phyloP scores from a whole-genome alignment of 1,139 yeast genomes.

The Geotrichum bryndzae region DNA sequence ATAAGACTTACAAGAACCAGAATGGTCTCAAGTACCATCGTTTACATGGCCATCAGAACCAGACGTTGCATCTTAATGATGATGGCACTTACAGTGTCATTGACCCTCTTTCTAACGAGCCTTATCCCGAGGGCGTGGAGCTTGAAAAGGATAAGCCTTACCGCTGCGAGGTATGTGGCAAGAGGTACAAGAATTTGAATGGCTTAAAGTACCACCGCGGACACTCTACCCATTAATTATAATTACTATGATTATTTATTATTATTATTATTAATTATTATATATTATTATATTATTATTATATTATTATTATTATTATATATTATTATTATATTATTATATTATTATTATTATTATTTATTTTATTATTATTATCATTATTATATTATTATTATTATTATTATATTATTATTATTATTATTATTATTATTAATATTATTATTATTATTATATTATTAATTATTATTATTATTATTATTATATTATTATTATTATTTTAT shows the following conservation, averaged over 20 bases:
- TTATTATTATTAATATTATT: background rate
- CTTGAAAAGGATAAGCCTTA: conserved; percentile 97
- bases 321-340: conserved; percentile 27
- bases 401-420: background rate
- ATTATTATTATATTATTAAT: no score
- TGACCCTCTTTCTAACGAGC: conserved; percentile 87
- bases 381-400: conserved; percentile 57
- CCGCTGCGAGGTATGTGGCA: conserved; percentile 97
- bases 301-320: conserved; percentile 24
- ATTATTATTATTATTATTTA: conserved; percentile 46
- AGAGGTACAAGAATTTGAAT: conserved; percentile 88
- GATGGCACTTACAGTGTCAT: conserved; percentile 91
- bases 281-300: conserved; percentile 53
- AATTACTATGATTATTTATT: no score
- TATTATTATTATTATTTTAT: no score
- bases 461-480: no score
- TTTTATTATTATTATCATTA: conserved; percentile 38
- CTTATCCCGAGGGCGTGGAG: conserved; percentile 83
- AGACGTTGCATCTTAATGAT: conserved; percentile 79
- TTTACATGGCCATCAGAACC: conserved; percentile 95
- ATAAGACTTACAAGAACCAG: conserved; percentile 93
- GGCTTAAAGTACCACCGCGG: conserved; percentile 97
- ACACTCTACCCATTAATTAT: conserved; percentile 77
- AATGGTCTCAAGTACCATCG: conserved; percentile 95
- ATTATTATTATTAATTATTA: no score